Conservation (phyloP, 306 rosid species). For the Clitoria ternatea region DNA sequence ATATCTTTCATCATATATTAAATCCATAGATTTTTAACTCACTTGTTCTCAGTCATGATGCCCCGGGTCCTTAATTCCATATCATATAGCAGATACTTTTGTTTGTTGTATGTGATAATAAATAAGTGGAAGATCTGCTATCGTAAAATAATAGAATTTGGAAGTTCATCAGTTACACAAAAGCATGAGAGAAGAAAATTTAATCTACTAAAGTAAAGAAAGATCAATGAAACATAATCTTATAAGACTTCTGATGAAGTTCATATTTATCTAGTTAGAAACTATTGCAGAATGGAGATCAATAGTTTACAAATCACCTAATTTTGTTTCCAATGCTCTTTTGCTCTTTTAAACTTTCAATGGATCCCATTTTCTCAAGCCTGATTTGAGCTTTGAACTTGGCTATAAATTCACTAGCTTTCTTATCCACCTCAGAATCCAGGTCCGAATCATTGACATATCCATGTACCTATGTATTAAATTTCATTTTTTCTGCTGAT, state of each 20-base stretch:
- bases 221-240: conserved; percentile 11
- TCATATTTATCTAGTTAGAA: conserved; percentile 7
- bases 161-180: not conserved
- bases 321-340: conserved; percentile 28
- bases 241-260: conserved; percentile 14
- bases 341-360: conserved; percentile 59
- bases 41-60: no score
- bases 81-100: no score
- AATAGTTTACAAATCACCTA: conserved; percentile 19
- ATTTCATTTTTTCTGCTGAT: no score
- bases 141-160: conserved; percentile 18
- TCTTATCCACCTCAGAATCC: conserved; percentile 88
- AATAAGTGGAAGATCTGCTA: conserved; percentile 15
- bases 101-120: conserved; percentile 2
- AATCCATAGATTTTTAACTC: no score
- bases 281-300: not conserved
- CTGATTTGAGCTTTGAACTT: conserved; percentile 80
- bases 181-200: no score
- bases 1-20: no score
- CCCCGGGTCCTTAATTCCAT: no score
- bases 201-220: conserved; percentile 1
- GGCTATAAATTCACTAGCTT: conserved; percentile 87
- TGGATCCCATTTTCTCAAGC: conserved; percentile 70
- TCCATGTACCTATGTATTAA: conserved; percentile 27
- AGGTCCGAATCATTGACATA: conserved; percentile 38